Base-by-base conservation (phyloP, 805 yeast species). In the Kuraishia piskuri region DNA sequence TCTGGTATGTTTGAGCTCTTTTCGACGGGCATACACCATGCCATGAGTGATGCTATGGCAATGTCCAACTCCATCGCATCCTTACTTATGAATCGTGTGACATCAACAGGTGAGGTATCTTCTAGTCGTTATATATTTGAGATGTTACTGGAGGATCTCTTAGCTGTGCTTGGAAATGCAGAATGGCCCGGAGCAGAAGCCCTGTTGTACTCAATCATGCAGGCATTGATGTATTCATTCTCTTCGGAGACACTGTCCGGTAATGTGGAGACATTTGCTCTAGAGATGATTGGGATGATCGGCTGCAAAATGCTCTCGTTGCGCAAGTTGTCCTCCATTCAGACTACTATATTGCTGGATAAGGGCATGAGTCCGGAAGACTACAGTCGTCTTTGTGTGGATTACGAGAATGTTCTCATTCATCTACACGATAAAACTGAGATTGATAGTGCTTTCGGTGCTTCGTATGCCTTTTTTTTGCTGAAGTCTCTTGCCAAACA, bases 181-280 rank as follows among this genome's bases (percentile, higher is more conserved):
- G 84, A 81, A 53, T 88, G 85, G 80, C 73, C 89, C 0, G 80
- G 79, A 0, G 74, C 84, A 1, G 87, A 80, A 55, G 58, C 71
- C 0, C 58, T 86, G 17, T 64, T 86, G 6, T 62, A 61, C 7
- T 70, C 81, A 1, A 53, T 84, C 2, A 67, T 77, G 60, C 73
- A 69, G 45, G 68, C 74, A 5, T 61, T 84, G 22, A 61, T 82
- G 50, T 58, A 57, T 21, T 62, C 72, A 1, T 68, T 76, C 55
- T 68, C 63, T 59, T 70, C 73, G 1, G 74, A 73, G 12, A 68
- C 66, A 25, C 68, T 71, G 48, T 50, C 75, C 0, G 68, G 77
- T 1, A 55, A 62, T 12, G 67, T 77, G 6, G 86, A 82, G 55
- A 69, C 82, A 0, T 74, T 73, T 56, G 71, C 80, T 2, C 63